Conservation (phyloP, 371 early-diverging fungal genomes). For the Fennellomyces sp. region DNA sequence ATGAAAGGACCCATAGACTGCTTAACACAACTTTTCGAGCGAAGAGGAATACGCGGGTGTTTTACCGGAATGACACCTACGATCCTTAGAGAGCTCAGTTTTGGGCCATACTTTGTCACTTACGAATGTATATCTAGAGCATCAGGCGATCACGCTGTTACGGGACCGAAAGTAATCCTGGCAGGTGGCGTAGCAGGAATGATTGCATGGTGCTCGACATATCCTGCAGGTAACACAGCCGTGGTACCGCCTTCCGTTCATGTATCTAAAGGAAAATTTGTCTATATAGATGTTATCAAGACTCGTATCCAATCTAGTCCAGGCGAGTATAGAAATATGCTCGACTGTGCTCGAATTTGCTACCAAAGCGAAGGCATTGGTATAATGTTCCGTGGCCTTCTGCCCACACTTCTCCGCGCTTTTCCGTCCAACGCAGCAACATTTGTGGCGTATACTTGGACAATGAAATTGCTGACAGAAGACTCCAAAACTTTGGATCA, state of each 20-base stretch:
- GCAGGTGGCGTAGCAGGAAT: conserved; percentile 83
- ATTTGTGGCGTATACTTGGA: conserved; percentile 66
- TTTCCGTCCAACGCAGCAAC: conserved; percentile 89
- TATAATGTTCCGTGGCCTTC: conserved; percentile 71
- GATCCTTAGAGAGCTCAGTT: conserved; percentile 71
- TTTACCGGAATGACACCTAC: conserved; percentile 71
- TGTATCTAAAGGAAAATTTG: no score
- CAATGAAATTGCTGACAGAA: conserved; percentile 40
- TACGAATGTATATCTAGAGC: conserved; percentile 63
- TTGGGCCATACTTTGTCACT: conserved; percentile 78
- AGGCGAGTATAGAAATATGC: conserved; percentile 55
- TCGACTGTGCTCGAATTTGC: conserved; percentile 54
- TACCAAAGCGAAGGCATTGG: conserved; percentile 65
- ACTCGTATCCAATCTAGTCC: conserved; percentile 74
- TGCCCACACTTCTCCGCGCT: conserved; percentile 79
- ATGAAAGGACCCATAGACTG: conserved; percentile 66
- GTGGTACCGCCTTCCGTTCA: no score
- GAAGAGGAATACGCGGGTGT: conserved; percentile 66
- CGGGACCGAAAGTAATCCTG: conserved; percentile 57
- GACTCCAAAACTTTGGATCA: background rate
- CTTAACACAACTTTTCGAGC: conserved; percentile 51
- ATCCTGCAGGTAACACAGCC: conserved; percentile 59
- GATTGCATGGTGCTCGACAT: conserved; percentile 79
- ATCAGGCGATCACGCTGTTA: conserved; percentile 37
- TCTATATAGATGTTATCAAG: conserved; percentile 71